A percentile compares a stretch with the other conserved stretches of the same genome.
Conservation (phyloP, 2,329 filamentous ascomycete species). For the Fusarium protoensiforme region DNA sequence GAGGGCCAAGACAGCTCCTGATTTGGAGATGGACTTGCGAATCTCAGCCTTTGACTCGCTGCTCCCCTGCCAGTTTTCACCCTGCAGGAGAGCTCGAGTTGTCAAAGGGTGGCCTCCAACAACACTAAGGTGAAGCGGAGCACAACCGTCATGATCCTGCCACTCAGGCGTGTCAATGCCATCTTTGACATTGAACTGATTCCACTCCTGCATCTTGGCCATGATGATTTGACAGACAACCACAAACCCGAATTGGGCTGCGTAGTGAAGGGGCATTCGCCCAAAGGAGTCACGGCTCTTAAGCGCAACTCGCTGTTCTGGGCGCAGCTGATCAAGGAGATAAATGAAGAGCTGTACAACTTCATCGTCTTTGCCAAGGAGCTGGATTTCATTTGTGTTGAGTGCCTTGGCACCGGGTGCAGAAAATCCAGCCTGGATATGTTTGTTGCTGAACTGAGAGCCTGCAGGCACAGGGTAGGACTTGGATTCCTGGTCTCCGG, state of each 20-base stretch:
- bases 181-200: conserved; percentile 82
- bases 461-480: conserved; percentile 61
- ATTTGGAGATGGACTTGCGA: conserved; percentile 79
- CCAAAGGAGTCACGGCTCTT: conserved; percentile 80
- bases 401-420: conserved; percentile 70
- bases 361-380: conserved; percentile 76
- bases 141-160: conserved; percentile 93
- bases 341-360: conserved; percentile 75
- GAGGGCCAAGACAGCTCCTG: conserved; percentile 86
- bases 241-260: conserved; percentile 93
- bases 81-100: conserved; percentile 81
- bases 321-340: conserved; percentile 74
- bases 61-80: conserved; percentile 79
- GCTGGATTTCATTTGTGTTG: conserved; percentile 74
- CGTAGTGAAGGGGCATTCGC: conserved; percentile 89
- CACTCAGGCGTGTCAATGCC: conserved; percentile 89
- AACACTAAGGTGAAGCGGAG: conserved; percentile 91
- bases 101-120: conserved; percentile 91
- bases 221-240: conserved; percentile 91
- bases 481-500: conserved; percentile 62
- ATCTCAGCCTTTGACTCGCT: conserved; percentile 71
- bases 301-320: conserved; percentile 75
- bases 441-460: conserved; percentile 72
- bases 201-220: conserved; percentile 89
- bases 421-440: conserved; percentile 81